Evolutionary conservation across 352 stramenopile genomes (phyloP), one percentile per base, ranked within the genome.

Genomic region (Phytophthora foliorum): DNA sequence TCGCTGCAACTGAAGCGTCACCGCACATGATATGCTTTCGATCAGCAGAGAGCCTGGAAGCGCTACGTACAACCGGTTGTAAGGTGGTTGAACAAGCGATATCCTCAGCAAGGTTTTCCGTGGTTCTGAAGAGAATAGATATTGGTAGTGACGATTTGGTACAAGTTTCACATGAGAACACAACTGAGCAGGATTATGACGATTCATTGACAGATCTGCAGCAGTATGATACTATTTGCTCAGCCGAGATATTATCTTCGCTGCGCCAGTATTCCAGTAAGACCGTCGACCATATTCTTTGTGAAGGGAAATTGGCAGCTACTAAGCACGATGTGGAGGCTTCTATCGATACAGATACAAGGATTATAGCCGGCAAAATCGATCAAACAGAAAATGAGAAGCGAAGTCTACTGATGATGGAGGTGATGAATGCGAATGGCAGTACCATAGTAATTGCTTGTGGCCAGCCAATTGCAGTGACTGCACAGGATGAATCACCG

Each of bases 91-190:
- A 63, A 5, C 44, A 56, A 11, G 29, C 46, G 13, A 56, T 63
- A 55, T 54, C 50, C 25, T 50, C 49, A n/a, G 63, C 63, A 22
- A 67, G 24, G 1, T 31, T 57, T 14, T 61, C 41, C 5, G 39
- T 54, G 32, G 25, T 21, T 8, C 21, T 36, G 4, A 72, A 34
- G 25, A 48, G 16, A 17, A 22, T 39, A 24, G 24, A 42, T 36
- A 32, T 13, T 21, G 11, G 24, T 22, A 22, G 22, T 17, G 31
- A 55, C 9, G 25, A 56, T 13, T 31, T 58, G 24, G 2, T 32
- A 34, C 27, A 39, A 29, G 6, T 32, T 24, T 41, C 24, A 32
- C 19, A 2, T 51, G 22, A 4, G 9, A 52, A 21, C 27, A 7
- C 10, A 17, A 39, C 9, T 53, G 16, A 45, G 16, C 16, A 9